phyloP scores from a whole-genome alignment of 1,139 yeast genomes.

The Blastobotrys apis region DNA sequence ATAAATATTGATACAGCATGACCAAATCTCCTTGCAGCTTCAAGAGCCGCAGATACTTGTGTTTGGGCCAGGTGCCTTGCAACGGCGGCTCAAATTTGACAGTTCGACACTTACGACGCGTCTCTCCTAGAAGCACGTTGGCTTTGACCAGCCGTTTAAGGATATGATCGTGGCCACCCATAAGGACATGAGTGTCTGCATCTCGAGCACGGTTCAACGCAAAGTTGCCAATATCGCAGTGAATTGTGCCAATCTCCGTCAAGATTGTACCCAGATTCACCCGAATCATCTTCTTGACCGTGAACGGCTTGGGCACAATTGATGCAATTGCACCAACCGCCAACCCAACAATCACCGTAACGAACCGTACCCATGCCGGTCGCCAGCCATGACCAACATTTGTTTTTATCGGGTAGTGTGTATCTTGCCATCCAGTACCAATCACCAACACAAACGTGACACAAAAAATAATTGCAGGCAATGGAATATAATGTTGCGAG shows the following conservation, averaged over 20 bases:
- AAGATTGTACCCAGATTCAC: conserved; percentile 24
- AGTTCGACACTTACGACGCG: conserved; percentile 10
- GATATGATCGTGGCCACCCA: conserved; percentile 23
- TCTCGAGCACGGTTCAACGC: conserved; percentile 26
- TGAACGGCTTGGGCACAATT: conserved; percentile 32
- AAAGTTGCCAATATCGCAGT: conserved; percentile 29
- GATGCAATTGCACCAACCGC: conserved; percentile 32
- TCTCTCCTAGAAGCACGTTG: conserved; percentile 18
- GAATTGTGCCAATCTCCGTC: conserved; percentile 28
- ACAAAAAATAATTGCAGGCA: conserved; percentile 32
- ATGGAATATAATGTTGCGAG: conserved; percentile 29
- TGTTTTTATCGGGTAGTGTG: conserved; percentile 12
- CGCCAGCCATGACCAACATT: conserved; percentile 31
- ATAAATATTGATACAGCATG: conserved; percentile 23
- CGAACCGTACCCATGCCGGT: conserved; percentile 37
- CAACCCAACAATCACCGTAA: conserved; percentile 34
- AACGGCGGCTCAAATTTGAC: conserved; percentile 30
- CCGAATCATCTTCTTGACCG: conserved; percentile 29
- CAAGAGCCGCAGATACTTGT: conserved; percentile 24
- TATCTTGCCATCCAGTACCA: conserved; percentile 35
- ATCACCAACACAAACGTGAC: conserved; percentile 32
- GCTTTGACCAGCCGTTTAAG: conserved; percentile 20
- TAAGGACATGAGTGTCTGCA: conserved; percentile 20
- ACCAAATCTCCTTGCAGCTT: conserved; percentile 24
- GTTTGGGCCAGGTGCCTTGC: conserved; percentile 30